Base-by-base conservation (phyloP, 495 filamentous ascomycete genomes). In the Hypoxylon cercidicola region DNA sequence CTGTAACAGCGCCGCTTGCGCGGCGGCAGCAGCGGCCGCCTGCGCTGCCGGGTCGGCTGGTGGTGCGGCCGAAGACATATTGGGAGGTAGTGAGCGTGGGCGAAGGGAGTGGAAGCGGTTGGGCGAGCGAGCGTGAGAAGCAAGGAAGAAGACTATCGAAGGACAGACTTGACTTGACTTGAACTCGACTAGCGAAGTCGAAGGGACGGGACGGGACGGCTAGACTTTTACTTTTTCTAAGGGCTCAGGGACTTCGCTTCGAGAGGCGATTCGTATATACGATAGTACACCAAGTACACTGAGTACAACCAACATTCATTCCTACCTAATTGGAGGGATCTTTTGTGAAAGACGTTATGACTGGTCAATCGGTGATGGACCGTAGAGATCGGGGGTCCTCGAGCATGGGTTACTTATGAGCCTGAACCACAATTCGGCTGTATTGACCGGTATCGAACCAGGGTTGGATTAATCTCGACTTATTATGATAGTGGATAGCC, bases 1-100 rank as follows among this genome's bases (percentile, higher is more conserved):
- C 44, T 76, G 71, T 1, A 62, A 70, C 37, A 74, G 48, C 0
- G 74, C 75, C 11, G 78, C 76, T 32, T 70, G 67, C 10, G 71
- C 66, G 4, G 69, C 69, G 6, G 74, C 78, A 18, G 77, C 58
- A 1, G 40, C 53, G 1, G 62, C 59, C 0, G 55, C 63, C 4
- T 45, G 60, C 10, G 64, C 64, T 11, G 55, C 63, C 0, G 66
- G 51, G 45, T 70, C 62, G 20, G 51, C 25, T 44, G 53, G 44
- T 44, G 23, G 39, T 18, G 44, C 55, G 11, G 54, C 55, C 25
- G 65, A 63, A 63, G 65, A 68, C 59, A 63, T 63, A 10, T 30
- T 48, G 25, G 19, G 20, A 21, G 46, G 50, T 16, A 28, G 3
- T 3, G 25, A 28, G 20, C 65, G 20, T 54, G 47, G 58, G 12